Conservation (phyloP, 1,139 yeast genomes). For the Saccharomycopsis phalli region DNA sequence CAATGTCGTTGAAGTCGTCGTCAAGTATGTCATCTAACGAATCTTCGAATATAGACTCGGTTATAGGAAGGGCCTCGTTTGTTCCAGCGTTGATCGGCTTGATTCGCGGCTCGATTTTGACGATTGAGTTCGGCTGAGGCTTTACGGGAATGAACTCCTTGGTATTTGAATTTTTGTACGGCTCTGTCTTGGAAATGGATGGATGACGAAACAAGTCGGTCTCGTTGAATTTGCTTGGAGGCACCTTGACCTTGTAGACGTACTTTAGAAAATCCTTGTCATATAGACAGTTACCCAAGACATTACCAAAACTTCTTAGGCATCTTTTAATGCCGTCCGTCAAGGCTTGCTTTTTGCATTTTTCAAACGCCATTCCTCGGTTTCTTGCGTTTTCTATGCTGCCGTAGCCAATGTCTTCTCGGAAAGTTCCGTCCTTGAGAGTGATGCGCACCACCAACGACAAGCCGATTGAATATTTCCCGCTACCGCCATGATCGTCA, state of each 20-base stretch:
- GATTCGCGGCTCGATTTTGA: conserved; percentile 2
- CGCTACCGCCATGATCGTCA: conserved; percentile 49
- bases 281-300: conserved; percentile 70
- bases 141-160: conserved; percentile 7
- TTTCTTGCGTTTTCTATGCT: conserved; percentile 63
- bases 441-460: conserved; percentile 67
- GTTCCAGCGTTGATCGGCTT: background rate
- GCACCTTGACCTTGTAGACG: conserved; percentile 34
- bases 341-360: conserved; percentile 72
- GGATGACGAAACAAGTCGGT: conserved; percentile 18
- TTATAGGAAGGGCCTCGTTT: conserved; percentile 1
- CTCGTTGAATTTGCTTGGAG: conserved; percentile 30
- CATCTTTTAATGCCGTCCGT: conserved; percentile 77
- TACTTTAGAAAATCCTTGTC: conserved; percentile 54
- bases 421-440: conserved; percentile 63
- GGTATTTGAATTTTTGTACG: conserved; percentile 5
- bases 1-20: conserved; percentile 16
- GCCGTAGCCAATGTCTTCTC: conserved; percentile 80
- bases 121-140: conserved; percentile 1
- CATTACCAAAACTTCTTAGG: conserved; percentile 70
- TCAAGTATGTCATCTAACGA: conserved; percentile 18
- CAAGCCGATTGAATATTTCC: conserved; percentile 52
- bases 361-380: conserved; percentile 69
- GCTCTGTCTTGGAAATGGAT: conserved; percentile 5
- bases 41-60: conserved; percentile 17